A percentile compares a stretch with the other conserved stretches of the same genome.
Conservation (phyloP, 805 yeast genomes). For the Metschnikowia kunwiensis region DNA sequence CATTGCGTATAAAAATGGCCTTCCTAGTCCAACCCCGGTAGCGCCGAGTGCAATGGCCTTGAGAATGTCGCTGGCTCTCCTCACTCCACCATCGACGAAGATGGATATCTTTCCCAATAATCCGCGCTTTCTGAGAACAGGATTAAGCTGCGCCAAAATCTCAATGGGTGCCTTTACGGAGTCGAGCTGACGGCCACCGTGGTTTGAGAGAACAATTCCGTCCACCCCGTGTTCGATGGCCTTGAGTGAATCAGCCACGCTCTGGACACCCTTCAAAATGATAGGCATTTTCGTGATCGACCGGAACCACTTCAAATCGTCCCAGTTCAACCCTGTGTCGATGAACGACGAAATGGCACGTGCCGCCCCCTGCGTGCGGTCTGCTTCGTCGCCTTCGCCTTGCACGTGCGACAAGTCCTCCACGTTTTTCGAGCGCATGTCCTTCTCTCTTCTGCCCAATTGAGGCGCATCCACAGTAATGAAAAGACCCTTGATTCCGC, state of each 20-base stretch:
- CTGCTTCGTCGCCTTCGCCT: slow-evolving; percentile 49
- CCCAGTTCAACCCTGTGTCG: slow-evolving; percentile 39
- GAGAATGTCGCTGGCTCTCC: slow-evolving; percentile 73
- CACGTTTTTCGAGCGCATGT: slow-evolving; percentile 54
- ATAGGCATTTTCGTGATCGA: slow-evolving; percentile 42
- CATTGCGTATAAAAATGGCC: slow-evolving; percentile 75
- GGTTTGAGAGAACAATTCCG: slow-evolving; percentile 68
- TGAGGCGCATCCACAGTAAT: slow-evolving; percentile 57
- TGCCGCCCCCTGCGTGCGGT: slow-evolving; percentile 78
- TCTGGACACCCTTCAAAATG: slow-evolving; percentile 66
- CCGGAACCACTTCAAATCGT: slow-evolving; percentile 40
- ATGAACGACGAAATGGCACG: slow-evolving; percentile 76
- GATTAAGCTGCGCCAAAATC: slow-evolving; percentile 54
- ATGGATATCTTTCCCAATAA: slow-evolving; percentile 55
- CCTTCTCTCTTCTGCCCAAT: slow-evolving; percentile 80
- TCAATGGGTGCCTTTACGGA: slow-evolving; percentile 60
- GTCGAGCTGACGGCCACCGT: slow-evolving; percentile 73
- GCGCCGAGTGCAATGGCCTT: slow-evolving; percentile 80
- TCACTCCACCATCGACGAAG: slow-evolving; percentile 72
- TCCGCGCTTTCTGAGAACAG: slow-evolving; percentile 38
- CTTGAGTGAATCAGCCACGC: slow-evolving; percentile 59
- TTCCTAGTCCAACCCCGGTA: slow-evolving; percentile 69
- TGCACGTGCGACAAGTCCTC: slow-evolving; percentile 26
- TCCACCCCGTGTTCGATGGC: slow-evolving; percentile 59
- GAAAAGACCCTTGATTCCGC: slow-evolving; percentile 46